Percentiles rank a stretch among this genome's conserved stretches.
Evolutionary conservation across 108 stramenopile species (phyloP).

Genomic region (Nitzschia sp.): DNA sequence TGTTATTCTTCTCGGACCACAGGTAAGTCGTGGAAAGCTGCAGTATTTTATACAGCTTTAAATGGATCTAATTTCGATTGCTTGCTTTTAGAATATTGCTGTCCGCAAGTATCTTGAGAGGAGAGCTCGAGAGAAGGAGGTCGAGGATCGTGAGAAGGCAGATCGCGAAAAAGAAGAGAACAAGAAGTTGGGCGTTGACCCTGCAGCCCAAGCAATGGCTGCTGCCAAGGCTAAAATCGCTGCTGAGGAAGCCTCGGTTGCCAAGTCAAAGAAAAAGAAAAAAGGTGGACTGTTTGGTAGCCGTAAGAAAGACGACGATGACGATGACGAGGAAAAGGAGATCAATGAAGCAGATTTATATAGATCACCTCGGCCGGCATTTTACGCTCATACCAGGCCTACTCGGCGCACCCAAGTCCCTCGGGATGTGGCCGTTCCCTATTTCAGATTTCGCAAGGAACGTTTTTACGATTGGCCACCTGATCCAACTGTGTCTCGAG

Average conservation of each 20-base stretch:
- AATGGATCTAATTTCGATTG: not conserved
- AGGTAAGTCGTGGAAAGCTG: constrained; percentile 37
- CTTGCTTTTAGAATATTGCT: constrained; percentile 36
- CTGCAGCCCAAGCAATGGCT: constrained; percentile 2
- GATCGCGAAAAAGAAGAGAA: constrained; percentile 19
- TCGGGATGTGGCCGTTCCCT: constrained; percentile 56
- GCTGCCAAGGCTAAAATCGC: constrained; percentile 3
- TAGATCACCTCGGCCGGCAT: constrained; percentile 37
- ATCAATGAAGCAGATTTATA: constrained; percentile 26
- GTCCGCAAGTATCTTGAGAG: constrained; percentile 46
- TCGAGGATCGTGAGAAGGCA: constrained; percentile 25
- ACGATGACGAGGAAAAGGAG: constrained; percentile 6
- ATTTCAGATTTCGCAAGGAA: constrained; percentile 52
- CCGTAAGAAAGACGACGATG: constrained; percentile 30
- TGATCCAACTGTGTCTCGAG: constrained; percentile 57
- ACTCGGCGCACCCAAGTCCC: constrained; percentile 31
- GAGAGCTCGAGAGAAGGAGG: constrained; percentile 25
- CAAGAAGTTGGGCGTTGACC: constrained; percentile 10
- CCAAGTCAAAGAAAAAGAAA: constrained; percentile 28
- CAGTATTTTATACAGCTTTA: not conserved
- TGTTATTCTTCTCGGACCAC: constrained; percentile 65
- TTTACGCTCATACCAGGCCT: constrained; percentile 18
- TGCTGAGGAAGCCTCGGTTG: constrained; percentile 9
- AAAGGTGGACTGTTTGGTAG: constrained; percentile 20
- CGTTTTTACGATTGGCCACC: constrained; percentile 70